A percentile compares a stretch with the other conserved stretches of the same genome.
phyloP scores from a whole-genome alignment of 257 asterid genomes.

The Primulina huaijiensis region DNA sequence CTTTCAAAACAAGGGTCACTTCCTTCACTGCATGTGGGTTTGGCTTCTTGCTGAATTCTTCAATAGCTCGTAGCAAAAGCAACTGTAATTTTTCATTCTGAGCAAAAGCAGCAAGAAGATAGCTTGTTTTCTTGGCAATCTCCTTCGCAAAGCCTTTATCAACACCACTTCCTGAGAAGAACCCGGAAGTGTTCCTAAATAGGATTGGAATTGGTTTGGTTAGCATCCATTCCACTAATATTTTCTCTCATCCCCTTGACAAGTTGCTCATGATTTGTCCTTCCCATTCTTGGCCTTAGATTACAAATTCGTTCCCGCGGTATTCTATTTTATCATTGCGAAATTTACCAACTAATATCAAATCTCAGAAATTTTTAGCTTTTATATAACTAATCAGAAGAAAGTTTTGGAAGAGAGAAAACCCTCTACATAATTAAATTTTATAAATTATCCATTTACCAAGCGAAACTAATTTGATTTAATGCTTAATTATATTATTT shows the following conservation, averaged over 20 bases:
- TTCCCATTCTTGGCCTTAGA: slow-evolving; percentile 21
- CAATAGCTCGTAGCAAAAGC: slow-evolving; percentile 47
- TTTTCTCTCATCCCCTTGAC: slow-evolving; percentile 42
- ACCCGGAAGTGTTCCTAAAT: slow-evolving; percentile 45
- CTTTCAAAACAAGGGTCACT: slow-evolving; percentile 59
- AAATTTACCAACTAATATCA: too few species aligned
- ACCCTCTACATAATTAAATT: too few species aligned
- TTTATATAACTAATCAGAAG: too few species aligned
- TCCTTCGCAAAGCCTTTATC: slow-evolving; percentile 67
- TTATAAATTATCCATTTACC: too few species aligned
- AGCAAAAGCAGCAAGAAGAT: slow-evolving; percentile 35
- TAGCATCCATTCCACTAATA: slow-evolving; percentile 38
- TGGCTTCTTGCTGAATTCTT: slow-evolving; percentile 50
- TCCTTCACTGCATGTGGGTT: slow-evolving; percentile 60
- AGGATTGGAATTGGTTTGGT: slow-evolving; percentile 41
- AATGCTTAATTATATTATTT: too few species aligned
- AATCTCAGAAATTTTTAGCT: too few species aligned
- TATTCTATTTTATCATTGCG: too few species aligned
- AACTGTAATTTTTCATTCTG: slow-evolving; percentile 51
- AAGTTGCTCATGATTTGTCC: slow-evolving; percentile 27
- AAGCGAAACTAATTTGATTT: too few species aligned
- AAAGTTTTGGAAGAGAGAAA: too few species aligned
- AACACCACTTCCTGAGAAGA: slow-evolving; percentile 45
- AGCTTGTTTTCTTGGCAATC: slow-evolving; percentile 49
- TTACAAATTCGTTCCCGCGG: too few species aligned